phyloP scores from a whole-genome alignment of 1,139 yeast genomes.

The Pichia sp. region DNA sequence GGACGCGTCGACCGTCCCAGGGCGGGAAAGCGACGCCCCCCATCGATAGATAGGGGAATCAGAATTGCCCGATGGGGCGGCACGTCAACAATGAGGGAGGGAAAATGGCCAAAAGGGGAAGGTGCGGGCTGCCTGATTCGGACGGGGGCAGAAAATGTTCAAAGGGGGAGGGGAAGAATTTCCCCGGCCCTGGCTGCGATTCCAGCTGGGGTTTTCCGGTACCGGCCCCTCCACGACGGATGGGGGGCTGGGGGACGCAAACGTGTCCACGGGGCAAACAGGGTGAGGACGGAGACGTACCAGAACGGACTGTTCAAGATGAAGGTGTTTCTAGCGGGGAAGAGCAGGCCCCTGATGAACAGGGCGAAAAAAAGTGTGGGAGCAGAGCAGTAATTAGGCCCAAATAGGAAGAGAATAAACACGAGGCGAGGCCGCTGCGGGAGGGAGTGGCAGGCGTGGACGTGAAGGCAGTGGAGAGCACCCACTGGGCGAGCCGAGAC shows the following conservation, averaged over 20 bases:
- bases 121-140: slow-evolving; percentile 2
- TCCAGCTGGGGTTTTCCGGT: neutral
- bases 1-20: neutral
- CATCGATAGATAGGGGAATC: neutral
- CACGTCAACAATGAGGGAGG: slow-evolving; percentile 3
- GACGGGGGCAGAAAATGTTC: neutral
- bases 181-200: neutral
- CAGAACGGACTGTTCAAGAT: no score
- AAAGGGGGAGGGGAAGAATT: neutral
- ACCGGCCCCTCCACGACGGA: neutral
- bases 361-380: neutral
- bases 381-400: slow-evolving; percentile 4
- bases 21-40: neutral
- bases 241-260: neutral
- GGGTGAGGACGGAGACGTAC: neutral
- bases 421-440: neutral
- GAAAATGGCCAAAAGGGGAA: neutral
- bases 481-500: neutral
- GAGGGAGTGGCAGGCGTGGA: slow-evolving; percentile 1
- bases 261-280: neutral
- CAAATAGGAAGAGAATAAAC: slow-evolving; percentile 5
- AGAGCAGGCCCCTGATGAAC: neutral
- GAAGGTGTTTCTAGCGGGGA: no score
- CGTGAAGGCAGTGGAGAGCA: slow-evolving; percentile 1
- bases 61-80: neutral